A percentile compares a stretch with the other conserved stretches of the same genome.
Evolutionary conservation across 371 early-diverging fungal species (phyloP).

Genomic region (Mortierella sp.): DNA sequence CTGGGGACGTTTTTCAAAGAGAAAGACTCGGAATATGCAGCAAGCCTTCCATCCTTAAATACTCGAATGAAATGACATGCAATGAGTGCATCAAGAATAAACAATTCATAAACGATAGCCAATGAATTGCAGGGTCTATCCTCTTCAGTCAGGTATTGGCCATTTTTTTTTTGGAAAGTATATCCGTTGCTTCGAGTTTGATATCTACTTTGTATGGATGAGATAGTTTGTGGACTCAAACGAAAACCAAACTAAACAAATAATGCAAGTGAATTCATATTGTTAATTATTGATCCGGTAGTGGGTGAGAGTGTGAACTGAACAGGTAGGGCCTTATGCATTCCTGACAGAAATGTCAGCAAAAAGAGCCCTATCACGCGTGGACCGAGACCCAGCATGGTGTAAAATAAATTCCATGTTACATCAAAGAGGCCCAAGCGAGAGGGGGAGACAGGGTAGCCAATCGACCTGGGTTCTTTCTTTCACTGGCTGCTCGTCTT

Average conservation of each 20-base stretch:
- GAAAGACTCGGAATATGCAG: background rate
- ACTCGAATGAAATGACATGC: background rate
- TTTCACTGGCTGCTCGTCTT: too few species aligned
- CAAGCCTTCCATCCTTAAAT: background rate
- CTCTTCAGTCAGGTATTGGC: background rate
- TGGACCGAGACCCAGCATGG: background rate
- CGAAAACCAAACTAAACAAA: background rate
- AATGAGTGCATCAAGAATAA: background rate
- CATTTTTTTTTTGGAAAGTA: too few species aligned
- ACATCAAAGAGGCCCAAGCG: background rate
- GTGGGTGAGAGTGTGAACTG: background rate
- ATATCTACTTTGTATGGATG: background rate
- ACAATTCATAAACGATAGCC: background rate
- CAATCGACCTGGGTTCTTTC: background rate
- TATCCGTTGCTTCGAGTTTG: too few species aligned
- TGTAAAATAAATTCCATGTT: background rate
- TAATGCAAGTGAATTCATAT: background rate
- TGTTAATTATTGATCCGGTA: constrained; percentile 13
- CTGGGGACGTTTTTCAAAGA: background rate
- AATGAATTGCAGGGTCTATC: background rate
- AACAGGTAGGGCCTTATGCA: too few species aligned
- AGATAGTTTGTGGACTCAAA: background rate
- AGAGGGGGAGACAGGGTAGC: background rate
- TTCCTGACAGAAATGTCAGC: background rate
- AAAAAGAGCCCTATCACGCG: background rate